Evolutionary conservation across 805 yeast species (phyloP).

Genomic region (Candida ascalaphidarum): DNA sequence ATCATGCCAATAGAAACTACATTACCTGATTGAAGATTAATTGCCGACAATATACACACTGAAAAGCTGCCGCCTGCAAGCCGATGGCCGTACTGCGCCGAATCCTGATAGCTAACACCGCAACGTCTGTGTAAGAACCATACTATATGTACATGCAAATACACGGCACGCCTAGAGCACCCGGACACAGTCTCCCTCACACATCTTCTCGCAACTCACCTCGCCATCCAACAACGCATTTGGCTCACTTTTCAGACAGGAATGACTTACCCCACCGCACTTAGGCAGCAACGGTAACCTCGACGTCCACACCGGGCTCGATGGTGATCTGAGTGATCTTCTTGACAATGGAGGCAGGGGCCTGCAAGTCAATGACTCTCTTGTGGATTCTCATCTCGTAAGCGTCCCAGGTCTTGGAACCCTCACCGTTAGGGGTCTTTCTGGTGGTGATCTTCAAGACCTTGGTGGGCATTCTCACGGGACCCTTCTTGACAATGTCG

Average conservation of each 20-base stretch:
- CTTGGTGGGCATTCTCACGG: slow-evolving; percentile 99
- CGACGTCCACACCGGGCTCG: slow-evolving; percentile 99
- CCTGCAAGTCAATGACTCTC: slow-evolving; percentile 97
- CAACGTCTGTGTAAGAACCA: slow-evolving; percentile 39
- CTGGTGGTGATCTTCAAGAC: slow-evolving; percentile 97
- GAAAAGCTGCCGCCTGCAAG: too few species aligned
- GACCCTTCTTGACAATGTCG: slow-evolving; percentile 92
- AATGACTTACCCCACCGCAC: slow-evolving; percentile 5
- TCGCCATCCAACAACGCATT: slow-evolving; percentile 1
- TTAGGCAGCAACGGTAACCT: slow-evolving; percentile 84
- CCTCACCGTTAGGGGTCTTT: slow-evolving; percentile 99
- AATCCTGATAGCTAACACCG: slow-evolving; percentile 55
- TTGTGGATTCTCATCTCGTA: slow-evolving; percentile 99
- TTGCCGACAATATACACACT: too few species aligned
- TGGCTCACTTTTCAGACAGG: background rate
- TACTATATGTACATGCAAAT: slow-evolving; percentile 9
- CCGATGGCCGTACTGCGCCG: slow-evolving; percentile 9
- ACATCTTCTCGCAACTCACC: background rate
- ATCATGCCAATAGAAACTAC: too few species aligned
- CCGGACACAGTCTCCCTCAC: slow-evolving; percentile 17
- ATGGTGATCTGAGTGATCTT: slow-evolving; percentile 95
- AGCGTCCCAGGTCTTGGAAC: slow-evolving; percentile 99
- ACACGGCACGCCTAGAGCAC: slow-evolving; percentile 60
- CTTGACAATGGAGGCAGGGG: slow-evolving; percentile 90
- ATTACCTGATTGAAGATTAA: too few species aligned